Evolutionary conservation across 345 rosid species (phyloP).

Genomic region (Lepidium didymum): DNA sequence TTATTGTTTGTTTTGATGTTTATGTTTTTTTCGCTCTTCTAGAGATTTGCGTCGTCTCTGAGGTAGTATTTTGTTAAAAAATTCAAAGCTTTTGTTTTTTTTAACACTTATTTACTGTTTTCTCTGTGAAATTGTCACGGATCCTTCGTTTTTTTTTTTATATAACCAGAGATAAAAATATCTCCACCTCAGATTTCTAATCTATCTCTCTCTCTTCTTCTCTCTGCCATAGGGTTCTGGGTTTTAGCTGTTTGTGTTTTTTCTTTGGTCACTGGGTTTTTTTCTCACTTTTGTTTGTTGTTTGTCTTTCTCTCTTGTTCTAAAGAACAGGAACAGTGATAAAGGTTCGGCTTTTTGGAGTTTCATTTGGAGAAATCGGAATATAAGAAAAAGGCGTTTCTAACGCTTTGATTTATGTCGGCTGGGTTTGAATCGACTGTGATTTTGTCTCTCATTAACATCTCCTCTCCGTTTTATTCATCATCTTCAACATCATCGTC

Average conservation of each 20-base stretch:
- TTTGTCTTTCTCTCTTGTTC: constrained; percentile 1
- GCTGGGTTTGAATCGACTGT: constrained; percentile 64
- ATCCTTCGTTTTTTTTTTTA: constrained; percentile 20
- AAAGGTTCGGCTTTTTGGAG: not conserved
- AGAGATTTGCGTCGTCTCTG: constrained; percentile 29
- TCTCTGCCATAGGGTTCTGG: constrained; percentile 26
- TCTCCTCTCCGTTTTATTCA: constrained; percentile 29
- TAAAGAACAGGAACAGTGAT: constrained; percentile 20
- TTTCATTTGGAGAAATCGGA: not conserved
- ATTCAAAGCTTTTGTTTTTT: not conserved
- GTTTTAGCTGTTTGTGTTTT: constrained; percentile 26
- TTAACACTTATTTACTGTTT: constrained; percentile 25
- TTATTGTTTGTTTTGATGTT: constrained; percentile 3
- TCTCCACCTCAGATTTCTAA: constrained; percentile 25
- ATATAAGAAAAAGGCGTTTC: constrained; percentile 1
- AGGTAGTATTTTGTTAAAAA: constrained; percentile 8
- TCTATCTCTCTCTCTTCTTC: constrained; percentile 2
- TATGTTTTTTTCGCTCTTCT: constrained; percentile 2
- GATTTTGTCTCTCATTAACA: constrained; percentile 64
- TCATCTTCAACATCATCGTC: too few relatives aligned
- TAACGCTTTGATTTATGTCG: constrained; percentile 74
- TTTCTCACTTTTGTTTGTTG: not conserved
- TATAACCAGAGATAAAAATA: not conserved
- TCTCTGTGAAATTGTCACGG: constrained; percentile 13
- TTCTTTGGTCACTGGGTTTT: not conserved